Conservation (phyloP, 495 filamentous ascomycete species). For the Aspergillus cavernicola region DNA sequence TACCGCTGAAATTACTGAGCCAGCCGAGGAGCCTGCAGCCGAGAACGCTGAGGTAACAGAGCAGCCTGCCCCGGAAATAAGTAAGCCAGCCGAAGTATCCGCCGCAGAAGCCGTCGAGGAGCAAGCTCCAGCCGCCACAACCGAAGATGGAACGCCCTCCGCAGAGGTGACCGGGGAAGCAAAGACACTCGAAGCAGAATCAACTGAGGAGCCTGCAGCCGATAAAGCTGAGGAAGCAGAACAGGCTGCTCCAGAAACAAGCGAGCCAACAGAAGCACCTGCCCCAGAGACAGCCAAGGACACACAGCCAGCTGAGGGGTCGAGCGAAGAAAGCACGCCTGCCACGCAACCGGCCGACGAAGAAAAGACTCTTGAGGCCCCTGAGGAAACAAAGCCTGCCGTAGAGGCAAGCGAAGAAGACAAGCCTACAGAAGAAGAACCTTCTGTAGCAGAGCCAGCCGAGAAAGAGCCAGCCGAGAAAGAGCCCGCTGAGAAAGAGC, state of each 20-base stretch:
- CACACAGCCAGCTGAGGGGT: not conserved
- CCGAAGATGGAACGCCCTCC: slow-evolving; percentile 5
- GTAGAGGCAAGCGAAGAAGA: slow-evolving; percentile 1
- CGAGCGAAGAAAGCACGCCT: not conserved
- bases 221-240: slow-evolving; percentile 4
- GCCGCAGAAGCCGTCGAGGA: slow-evolving; percentile 3
- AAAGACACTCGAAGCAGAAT: slow-evolving; percentile 2
- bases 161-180: slow-evolving; percentile 6
- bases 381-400: slow-evolving; percentile 7
- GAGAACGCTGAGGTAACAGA: slow-evolving; percentile 13
- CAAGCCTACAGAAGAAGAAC: not conserved
- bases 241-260: slow-evolving; percentile 10
- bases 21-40: not conserved
- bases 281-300: not conserved
- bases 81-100: not conserved
- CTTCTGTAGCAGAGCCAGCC: not conserved
- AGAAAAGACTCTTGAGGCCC: not conserved
- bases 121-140: not conserved
- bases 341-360: not conserved
- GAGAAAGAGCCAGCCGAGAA: not conserved
- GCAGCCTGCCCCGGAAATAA: not conserved
- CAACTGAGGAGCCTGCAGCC: not conserved
- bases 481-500: not conserved
- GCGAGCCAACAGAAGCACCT: not conserved
- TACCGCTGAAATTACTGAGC: not conserved